phyloP scores from a whole-genome alignment of 2,329 filamentous ascomycete species.

The Aspergillus ochraceus region DNA sequence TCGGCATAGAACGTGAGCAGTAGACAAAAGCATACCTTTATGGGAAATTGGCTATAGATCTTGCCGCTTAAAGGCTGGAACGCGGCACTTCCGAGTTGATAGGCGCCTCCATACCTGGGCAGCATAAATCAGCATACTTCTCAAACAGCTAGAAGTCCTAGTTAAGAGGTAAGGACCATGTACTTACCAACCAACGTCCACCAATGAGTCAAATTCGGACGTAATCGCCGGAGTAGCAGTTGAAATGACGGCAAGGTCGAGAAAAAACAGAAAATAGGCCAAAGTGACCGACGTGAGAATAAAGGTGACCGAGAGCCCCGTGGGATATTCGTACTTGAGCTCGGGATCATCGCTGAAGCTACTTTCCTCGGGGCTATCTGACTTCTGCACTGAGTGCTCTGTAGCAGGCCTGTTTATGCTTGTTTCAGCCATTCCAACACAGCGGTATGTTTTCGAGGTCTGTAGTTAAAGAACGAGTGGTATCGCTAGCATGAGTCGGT shows the following conservation, averaged over 20 bases:
- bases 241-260: constrained; percentile 17
- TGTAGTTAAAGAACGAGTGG: no score
- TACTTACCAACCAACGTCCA: constrained; percentile 21
- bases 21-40: constrained; percentile 17
- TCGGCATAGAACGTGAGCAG: not conserved
- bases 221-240: constrained; percentile 26
- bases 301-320: constrained; percentile 14
- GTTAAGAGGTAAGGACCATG: not conserved
- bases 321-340: constrained; percentile 18
- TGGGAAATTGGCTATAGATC: constrained; percentile 23
- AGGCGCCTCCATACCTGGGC: constrained; percentile 23
- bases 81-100: constrained; percentile 24
- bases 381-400: constrained; percentile 7
- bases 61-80: constrained; percentile 28
- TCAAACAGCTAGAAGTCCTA: not conserved
- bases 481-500: not conserved
- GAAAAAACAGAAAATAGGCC: constrained; percentile 26
- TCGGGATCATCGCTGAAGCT: constrained; percentile 15
- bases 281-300: constrained; percentile 26
- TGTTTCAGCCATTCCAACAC: not conserved
- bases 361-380: not conserved
- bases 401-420: not conserved
- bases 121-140: not conserved
- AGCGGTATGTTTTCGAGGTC: not conserved
- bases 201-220: constrained; percentile 22